Base-by-base conservation (phyloP, 2,329 filamentous ascomycete species). In the Pseudogymnoascus sp. region DNA sequence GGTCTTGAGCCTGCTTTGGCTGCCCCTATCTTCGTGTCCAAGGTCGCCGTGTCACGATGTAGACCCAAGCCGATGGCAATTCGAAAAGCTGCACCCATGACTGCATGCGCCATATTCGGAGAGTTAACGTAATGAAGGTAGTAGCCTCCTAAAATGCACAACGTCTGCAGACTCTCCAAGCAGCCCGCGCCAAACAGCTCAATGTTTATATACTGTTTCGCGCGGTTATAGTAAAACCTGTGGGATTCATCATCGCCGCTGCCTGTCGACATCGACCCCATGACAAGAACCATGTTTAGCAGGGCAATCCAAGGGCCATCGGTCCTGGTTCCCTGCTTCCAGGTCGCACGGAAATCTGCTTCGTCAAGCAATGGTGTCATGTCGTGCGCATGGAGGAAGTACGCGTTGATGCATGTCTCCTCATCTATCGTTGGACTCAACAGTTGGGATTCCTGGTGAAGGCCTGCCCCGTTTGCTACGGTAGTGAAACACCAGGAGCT, bases 121-220 rank as follows among this genome's bases (percentile, higher is more conserved):
- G 63, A 64, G 62, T 68, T 69, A n/a, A 61, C 63, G 55, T 69
- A 69, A 61, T 69, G 67, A 19, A 69, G 61, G 49, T 68, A 69
- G 43, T 65, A 64, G 3, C 67, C 66, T 6, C 67, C 67, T 3
- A 69, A 55, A 14, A 69, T 62, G 19, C 63, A 65, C n/a, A 69
- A 61, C 3, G 67, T 65, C 49, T 68, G 67, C 6, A 69, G 61
- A 14, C 63, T 68, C 49, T 69, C 64, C 41, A 68, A 61, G 26
- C 65, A 38, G 26, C 58, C 58, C n/a, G 39, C 33, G 61, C 63
- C 63, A 19, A 64, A 60, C 2, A 21, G 19, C 4, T 64, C 58
- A 19, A 60, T 38, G 33, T 60, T 60, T 23, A 60, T 43, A 21
- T 38, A 43, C 11, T 55, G 21, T n/a, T 55, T 33, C 8, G 60